Conservation (phyloP, 2,329 filamentous ascomycete species). For the Colletotrichum graminicola region DNA sequence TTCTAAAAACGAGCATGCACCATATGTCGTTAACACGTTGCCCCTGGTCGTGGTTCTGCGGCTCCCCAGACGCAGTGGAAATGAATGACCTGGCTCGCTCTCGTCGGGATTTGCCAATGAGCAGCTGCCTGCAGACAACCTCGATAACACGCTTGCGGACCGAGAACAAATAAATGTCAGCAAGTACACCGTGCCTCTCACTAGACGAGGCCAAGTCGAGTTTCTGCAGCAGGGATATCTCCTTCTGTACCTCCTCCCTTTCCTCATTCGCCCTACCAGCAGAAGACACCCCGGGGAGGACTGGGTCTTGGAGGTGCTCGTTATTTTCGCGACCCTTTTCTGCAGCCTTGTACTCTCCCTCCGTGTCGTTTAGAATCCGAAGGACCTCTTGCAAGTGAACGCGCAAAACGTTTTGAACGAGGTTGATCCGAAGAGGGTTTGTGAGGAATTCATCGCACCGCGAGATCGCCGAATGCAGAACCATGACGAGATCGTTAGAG, state of each 20-base stretch:
- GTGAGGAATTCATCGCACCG: conserved; percentile 44
- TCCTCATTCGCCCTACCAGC: not conserved
- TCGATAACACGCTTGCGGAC: conserved; percentile 31
- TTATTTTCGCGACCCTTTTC: not conserved
- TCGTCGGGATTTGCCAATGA: not conserved
- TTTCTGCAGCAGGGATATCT: conserved; percentile 27
- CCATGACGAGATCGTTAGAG: conserved; percentile 27
- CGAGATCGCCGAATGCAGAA: conserved; percentile 15
- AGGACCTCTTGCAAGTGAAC: conserved; percentile 64
- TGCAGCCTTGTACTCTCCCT: conserved; percentile 15
- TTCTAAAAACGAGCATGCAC: conserved; percentile 53
- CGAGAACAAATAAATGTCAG: conserved; percentile 25
- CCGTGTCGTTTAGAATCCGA: conserved; percentile 56
- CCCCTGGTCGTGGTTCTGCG: not conserved
- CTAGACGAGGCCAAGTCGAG: conserved; percentile 29
- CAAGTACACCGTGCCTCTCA: conserved; percentile 31
- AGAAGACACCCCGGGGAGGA: not conserved
- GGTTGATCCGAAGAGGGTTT: conserved; percentile 46
- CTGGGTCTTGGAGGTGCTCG: not conserved
- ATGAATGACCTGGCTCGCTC: conserved; percentile 26
- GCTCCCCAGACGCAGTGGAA: conserved; percentile 21
- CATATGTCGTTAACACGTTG: conserved; percentile 46
- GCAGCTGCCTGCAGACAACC: conserved; percentile 23
- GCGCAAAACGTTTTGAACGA: conserved; percentile 60
- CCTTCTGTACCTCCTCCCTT: conserved; percentile 7